These are phyloP conservation scores for Phylloporus sp. DNA, from an alignment of 768 basidiomycete species.

Conservation along the genomic window DNA sequence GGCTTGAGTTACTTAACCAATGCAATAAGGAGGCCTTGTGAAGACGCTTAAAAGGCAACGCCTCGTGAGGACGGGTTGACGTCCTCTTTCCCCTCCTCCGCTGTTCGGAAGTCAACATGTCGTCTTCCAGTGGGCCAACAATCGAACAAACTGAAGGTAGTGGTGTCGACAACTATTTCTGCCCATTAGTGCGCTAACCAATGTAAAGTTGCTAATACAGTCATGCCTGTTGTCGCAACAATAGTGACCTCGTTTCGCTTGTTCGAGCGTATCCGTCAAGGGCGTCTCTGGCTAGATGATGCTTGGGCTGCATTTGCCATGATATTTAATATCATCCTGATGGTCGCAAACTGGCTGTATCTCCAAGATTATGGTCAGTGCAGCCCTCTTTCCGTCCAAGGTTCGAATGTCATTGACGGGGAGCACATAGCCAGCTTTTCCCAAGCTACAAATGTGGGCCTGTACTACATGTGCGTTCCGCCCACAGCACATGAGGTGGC, in stretches of 20 bases:
- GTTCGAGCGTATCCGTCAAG: conserved; percentile 1
- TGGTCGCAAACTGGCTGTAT: conserved; percentile 1
- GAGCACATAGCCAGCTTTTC: neutral
- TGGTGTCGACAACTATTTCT: neutral
- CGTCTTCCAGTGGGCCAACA: neutral
- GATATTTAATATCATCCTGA: neutral
- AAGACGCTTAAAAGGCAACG: neutral
- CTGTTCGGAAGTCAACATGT: neutral
- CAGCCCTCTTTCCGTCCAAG: neutral
- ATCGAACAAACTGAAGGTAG: neutral
- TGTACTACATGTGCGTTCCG: conserved; percentile 5
- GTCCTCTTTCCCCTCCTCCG: neutral
- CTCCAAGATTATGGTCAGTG: conserved; percentile 1
- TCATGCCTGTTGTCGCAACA: conserved; percentile 1
- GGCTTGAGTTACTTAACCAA: neutral
- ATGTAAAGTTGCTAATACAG: neutral
- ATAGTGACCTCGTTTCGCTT: conserved; percentile 3
- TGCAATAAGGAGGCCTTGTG: neutral
- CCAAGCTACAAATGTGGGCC: neutral
- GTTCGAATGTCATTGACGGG: neutral
- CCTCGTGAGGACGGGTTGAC: neutral
- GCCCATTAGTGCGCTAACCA: neutral
- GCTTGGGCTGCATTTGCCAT: conserved; percentile 1
- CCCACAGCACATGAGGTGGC: neutral
- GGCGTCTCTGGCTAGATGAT: conserved; percentile 6